Conservation (phyloP, 2,329 filamentous ascomycete genomes). For the Aspergillus calidoustus region DNA sequence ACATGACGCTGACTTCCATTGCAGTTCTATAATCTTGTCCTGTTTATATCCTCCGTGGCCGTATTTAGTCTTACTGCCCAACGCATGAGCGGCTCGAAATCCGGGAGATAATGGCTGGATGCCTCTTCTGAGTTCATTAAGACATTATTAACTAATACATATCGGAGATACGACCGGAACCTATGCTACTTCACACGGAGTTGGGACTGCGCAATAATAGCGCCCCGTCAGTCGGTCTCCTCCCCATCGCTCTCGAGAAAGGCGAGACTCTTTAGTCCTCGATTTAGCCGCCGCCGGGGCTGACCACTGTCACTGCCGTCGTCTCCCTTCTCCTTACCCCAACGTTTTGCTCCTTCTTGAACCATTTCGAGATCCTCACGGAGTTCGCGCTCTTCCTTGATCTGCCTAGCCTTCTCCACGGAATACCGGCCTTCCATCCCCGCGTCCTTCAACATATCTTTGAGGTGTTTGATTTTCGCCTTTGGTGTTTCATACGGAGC, state of each 20-base stretch:
- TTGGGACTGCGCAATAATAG: background rate
- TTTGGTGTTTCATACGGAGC: conserved; percentile 73
- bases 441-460: conserved; percentile 74
- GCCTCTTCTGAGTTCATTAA: conserved; percentile 6
- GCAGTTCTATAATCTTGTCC: conserved; percentile 91
- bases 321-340: conserved; percentile 64
- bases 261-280: conserved; percentile 51
- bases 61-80: conserved; percentile 94
- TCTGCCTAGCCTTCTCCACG: conserved; percentile 78
- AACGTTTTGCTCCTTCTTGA: conserved; percentile 76
- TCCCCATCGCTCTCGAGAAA: conserved; percentile 74
- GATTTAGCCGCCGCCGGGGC: conserved; percentile 46
- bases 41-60: conserved; percentile 95
- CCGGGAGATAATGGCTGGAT: conserved; percentile 36
- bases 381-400: conserved; percentile 85
- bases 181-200: conserved; percentile 9
- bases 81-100: conserved; percentile 64
- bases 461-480: conserved; percentile 83
- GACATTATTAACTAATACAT: conserved; percentile 6
- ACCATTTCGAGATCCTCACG: conserved; percentile 83
- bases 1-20: conserved; percentile 16
- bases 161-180: conserved; percentile 5
- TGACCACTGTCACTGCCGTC: conserved; percentile 47
- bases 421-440: conserved; percentile 93
- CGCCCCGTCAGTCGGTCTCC: conserved; percentile 52